Evolutionary conservation across 2,329 filamentous ascomycete genomes (phyloP).

Genomic region (Penicillium sp.): DNA sequence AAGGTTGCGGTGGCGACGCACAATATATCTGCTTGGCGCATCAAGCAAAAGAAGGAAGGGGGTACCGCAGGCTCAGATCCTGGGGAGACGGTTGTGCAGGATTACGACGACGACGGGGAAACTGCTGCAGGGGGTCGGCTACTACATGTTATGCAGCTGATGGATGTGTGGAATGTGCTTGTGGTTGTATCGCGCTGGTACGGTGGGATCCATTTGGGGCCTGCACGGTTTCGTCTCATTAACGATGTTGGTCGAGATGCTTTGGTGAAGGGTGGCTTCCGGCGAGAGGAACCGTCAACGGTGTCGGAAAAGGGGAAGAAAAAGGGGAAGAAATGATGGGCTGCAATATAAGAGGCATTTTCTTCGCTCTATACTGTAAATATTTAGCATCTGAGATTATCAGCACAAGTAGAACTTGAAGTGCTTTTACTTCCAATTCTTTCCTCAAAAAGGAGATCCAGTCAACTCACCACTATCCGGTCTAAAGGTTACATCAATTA

Average conservation of each 20-base stretch:
- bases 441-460: too few relatives aligned
- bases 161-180: slow-evolving; percentile 91
- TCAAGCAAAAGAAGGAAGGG: slow-evolving; percentile 53
- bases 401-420: background rate
- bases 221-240: slow-evolving; percentile 87
- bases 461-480: too few relatives aligned
- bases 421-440: background rate
- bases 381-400: background rate
- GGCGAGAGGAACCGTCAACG: slow-evolving; percentile 52
- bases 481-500: too few relatives aligned
- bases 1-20: slow-evolving; percentile 86
- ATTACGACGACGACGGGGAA: slow-evolving; percentile 96
- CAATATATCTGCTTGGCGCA: slow-evolving; percentile 94
- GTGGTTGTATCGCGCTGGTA: slow-evolving; percentile 96
- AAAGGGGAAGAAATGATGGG: slow-evolving; percentile 50
- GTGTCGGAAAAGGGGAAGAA: slow-evolving; percentile 59
- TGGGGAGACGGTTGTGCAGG: slow-evolving; percentile 69
- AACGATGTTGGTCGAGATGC: slow-evolving; percentile 84
- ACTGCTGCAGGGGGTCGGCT: slow-evolving; percentile 85
- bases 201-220: slow-evolving; percentile 85
- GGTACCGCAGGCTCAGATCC: slow-evolving; percentile 41
- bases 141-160: slow-evolving; percentile 88
- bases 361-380: background rate
- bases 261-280: slow-evolving; percentile 74
- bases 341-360: background rate